Conservation (phyloP, 1,284 basidiomycete genomes). For the Spongiforma sp. region DNA sequence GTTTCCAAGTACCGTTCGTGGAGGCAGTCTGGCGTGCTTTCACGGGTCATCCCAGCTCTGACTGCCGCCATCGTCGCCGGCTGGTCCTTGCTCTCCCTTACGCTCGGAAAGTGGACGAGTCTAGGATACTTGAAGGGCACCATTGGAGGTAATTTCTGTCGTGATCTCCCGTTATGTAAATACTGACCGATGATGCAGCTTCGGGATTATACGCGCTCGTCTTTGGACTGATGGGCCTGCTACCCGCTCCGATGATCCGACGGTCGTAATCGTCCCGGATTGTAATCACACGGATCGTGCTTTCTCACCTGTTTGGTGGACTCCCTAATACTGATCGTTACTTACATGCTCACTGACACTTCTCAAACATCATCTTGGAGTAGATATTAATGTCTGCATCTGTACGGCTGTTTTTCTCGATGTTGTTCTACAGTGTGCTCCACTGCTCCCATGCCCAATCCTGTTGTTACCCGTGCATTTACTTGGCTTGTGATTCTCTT, state of each 20-base stretch:
- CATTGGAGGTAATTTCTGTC: conserved; percentile 57
- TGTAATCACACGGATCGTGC: no score
- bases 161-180: neutral
- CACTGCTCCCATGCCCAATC: no score
- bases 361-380: conserved; percentile 10
- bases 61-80: conserved; percentile 72
- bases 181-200: conserved; percentile 43
- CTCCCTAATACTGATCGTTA: neutral
- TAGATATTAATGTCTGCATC: conserved; percentile 14
- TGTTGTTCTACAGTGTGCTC: conserved; percentile 6
- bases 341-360: conserved; percentile 2
- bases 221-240: conserved; percentile 72
- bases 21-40: conserved; percentile 63
- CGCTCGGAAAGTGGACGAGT: conserved; percentile 66
- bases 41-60: conserved; percentile 63
- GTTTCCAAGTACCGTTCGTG: conserved; percentile 61
- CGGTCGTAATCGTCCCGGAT: conserved; percentile 30
- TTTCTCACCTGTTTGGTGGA: neutral
- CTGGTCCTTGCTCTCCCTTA: conserved; percentile 65
- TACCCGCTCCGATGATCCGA: conserved; percentile 63
- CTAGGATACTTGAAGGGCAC: conserved; percentile 67
- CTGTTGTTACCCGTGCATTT: no score
- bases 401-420: conserved; percentile 13
- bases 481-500: no score
- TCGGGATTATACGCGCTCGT: conserved; percentile 69